phyloP scores from a whole-genome alignment of 129 eudicot species.

The Chrysanthemum makinoi region DNA sequence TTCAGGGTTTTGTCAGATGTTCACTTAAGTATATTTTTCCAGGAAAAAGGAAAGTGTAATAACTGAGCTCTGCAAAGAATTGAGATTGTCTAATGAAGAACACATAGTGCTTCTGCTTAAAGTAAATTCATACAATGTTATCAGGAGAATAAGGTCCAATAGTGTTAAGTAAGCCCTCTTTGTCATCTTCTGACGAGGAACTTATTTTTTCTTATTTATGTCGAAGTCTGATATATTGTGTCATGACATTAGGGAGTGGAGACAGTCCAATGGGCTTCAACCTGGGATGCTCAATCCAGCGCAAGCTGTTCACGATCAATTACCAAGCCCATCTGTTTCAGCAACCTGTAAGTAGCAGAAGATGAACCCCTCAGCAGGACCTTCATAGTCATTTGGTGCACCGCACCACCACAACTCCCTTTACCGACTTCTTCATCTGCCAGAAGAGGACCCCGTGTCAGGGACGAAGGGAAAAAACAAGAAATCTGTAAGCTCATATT shows the following conservation, averaged over 20 bases:
- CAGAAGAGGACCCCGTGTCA: constrained; percentile 62
- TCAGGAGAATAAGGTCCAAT: constrained; percentile 74
- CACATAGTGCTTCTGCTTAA: constrained; percentile 75
- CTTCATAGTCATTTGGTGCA: constrained; percentile 39
- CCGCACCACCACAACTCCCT: constrained; percentile 36
- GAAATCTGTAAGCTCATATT: constrained; percentile 58
- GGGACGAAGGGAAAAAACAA: constrained; percentile 65
- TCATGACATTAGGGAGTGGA: constrained; percentile 67
- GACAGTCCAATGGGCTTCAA: constrained; percentile 67
- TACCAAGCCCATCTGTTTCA: constrained; percentile 78
- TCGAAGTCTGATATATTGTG: not conserved
- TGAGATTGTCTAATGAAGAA: constrained; percentile 88
- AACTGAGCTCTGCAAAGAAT: constrained; percentile 88
- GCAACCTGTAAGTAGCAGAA: constrained; percentile 88
- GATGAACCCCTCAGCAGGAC: constrained; percentile 55
- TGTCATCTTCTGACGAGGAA: not conserved
- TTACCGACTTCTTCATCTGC: constrained; percentile 57
- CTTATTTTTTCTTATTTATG: not conserved
- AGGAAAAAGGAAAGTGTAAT: constrained; percentile 91
- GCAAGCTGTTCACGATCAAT: constrained; percentile 65
- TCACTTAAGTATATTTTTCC: constrained; percentile 26
- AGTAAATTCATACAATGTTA: constrained; percentile 77
- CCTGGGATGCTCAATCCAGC: constrained; percentile 49
- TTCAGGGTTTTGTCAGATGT: constrained; percentile 14
- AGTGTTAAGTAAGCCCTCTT: constrained; percentile 56